These are phyloP conservation scores for Mucor lusitanicus DNA, from an alignment of 371 early-diverging fungal species.

Conservation along the genomic window DNA sequence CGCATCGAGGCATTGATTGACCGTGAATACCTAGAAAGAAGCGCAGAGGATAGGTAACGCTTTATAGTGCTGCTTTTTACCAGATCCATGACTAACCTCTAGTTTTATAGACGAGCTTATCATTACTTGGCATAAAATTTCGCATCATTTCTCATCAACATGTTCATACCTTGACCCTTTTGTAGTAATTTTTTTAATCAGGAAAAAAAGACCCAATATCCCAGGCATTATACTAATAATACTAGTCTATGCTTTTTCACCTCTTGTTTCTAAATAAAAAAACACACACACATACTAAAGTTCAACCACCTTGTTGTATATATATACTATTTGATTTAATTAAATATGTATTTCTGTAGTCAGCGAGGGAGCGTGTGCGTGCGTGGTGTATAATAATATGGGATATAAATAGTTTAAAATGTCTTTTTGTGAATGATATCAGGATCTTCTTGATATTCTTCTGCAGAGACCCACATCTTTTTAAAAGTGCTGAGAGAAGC, in stretches of 20 bases:
- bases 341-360: not conserved
- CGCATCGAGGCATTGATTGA: constrained; percentile 84
- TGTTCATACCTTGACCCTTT: not conserved
- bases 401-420: constrained; percentile 48
- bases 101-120: not conserved
- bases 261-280: no score
- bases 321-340: not conserved
- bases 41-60: constrained; percentile 58
- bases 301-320: not conserved
- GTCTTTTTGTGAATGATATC: constrained; percentile 81
- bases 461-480: constrained; percentile 85
- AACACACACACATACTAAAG: no score
- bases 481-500: constrained; percentile 79
- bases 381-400: not conserved
- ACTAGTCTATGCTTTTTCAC: no score
- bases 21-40: constrained; percentile 83
- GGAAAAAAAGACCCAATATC: not conserved
- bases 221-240: not conserved
- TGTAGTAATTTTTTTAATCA: not conserved
- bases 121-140: not conserved
- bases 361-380: not conserved
- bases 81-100: not conserved
- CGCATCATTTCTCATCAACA: not conserved
- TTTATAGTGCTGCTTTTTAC: not conserved
- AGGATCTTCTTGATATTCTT: constrained; percentile 86